Base-by-base conservation (phyloP, 75 land plant species). In the Ceratopteris richardii region DNA sequence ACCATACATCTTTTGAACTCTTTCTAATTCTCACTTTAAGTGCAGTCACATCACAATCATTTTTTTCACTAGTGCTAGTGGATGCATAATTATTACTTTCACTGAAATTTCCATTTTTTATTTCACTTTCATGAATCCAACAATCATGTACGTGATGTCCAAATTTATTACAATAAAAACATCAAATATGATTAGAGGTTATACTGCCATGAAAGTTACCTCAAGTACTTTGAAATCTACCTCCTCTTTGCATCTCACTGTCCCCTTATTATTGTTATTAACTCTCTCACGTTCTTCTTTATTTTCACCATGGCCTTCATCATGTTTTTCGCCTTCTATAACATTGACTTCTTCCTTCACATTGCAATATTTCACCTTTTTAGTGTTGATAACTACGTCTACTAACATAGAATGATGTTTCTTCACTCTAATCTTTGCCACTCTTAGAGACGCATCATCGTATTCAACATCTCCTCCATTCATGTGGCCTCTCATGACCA, bases 11-110 rank as follows among this genome's bases (percentile, higher is more conserved):
- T 40, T 40, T 40, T 40, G 42, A 40, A 40, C 42, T 40, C 14
- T 40, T 40, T 10, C 42, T 14, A 40, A 40, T 40, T 10, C 13
- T 40, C 14, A 40, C 42, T 40, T 9, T 14, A 40, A 40, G 42
- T 40, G 42, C 42, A 40, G 9, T 40, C 42, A 10, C 42, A 40
- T 40, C 42, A 40, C 42, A 40, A 10, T 40, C 42, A 10, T 40
- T 14, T 40, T 10, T 40, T 40, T 40, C 13, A 40, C 13, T 14
- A 40, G 42, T 40, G 14, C 42, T 40, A 40, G 42, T 40, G 14
- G 42, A 40, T 40, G 42, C 42, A 40, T 40, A 40, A 40, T 40
- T 40, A 14, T 40, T n/a, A n/a, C n/a, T 40, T 40, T 40, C 42
- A 40, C 14, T 40, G 42, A 40, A 14, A 9, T 40, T 40, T 40